Conservation (phyloP, 2,329 filamentous ascomycete genomes). For the Macrophomina pseudophaseolina region DNA sequence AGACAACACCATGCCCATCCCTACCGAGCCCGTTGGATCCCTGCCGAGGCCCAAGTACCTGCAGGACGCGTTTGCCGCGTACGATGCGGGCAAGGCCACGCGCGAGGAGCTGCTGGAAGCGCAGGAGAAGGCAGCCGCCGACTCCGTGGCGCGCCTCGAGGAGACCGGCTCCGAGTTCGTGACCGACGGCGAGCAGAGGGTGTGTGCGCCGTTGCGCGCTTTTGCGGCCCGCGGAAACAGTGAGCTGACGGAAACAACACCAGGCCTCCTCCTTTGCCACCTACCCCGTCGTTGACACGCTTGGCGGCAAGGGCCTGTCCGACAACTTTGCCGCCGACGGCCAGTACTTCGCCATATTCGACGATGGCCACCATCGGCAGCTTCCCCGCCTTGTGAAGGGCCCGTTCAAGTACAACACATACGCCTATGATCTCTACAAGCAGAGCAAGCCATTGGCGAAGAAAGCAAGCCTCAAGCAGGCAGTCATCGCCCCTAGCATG, state of each 20-base stretch:
- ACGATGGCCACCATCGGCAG: slow-evolving; percentile 39
- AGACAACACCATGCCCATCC: slow-evolving; percentile 27
- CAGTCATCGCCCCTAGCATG: slow-evolving; percentile 43
- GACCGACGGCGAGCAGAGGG: slow-evolving; percentile 41
- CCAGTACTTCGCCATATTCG: slow-evolving; percentile 42
- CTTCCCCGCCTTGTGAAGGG: slow-evolving; percentile 37
- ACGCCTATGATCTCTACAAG: slow-evolving; percentile 39
- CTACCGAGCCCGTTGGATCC: slow-evolving; percentile 29
- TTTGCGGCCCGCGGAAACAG: background rate
- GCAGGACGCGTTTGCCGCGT: slow-evolving; percentile 37
- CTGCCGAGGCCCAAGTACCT: slow-evolving; percentile 31
- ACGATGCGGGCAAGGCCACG: slow-evolving; percentile 34
- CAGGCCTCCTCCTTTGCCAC: slow-evolving; percentile 39
- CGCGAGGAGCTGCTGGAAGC: slow-evolving; percentile 34
- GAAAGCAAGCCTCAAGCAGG: slow-evolving; percentile 36
- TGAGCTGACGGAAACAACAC: background rate
- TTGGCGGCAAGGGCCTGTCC: slow-evolving; percentile 38
- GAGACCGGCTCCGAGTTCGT: slow-evolving; percentile 36
- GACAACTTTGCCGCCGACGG: slow-evolving; percentile 37
- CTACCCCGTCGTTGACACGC: slow-evolving; percentile 38
- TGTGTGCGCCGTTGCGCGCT: background rate
- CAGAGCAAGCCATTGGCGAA: slow-evolving; percentile 34
- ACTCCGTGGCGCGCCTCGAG: slow-evolving; percentile 36
- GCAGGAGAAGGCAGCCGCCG: slow-evolving; percentile 40
- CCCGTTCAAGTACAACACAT: slow-evolving; percentile 39